Base-by-base conservation (phyloP, 2,329 filamentous ascomycete genomes). In the Myriosclerotinia duriaeana region DNA sequence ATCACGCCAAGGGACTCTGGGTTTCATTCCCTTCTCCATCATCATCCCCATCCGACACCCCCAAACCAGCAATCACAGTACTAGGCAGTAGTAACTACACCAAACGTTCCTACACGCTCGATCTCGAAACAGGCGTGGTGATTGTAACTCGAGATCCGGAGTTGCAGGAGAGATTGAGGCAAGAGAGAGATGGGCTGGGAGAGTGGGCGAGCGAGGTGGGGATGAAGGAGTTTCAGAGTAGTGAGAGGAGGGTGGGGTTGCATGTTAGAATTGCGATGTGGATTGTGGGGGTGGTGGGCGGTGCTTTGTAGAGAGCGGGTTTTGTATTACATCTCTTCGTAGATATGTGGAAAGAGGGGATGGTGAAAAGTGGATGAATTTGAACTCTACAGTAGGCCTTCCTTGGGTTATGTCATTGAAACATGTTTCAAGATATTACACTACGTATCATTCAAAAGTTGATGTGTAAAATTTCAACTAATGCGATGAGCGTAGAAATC, bases 1-100 rank as follows among this genome's bases (percentile, higher is more conserved):
- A 99, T 78, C 95, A 99, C 74, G 95, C 95, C 58, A 99, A 99
- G 78, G 95, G 95, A 0, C 82, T 98, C 2, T 98, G 94, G 94
- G 83, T 97, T 36, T 92, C 91, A 0, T 82, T 94, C 12, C 50
- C 52, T 30, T 48, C 52, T 3, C 30, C 53, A 17, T 40, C 40
- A 5, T 22, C 14, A 36, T 12, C 44, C 14, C 17, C 12, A 38
- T 38, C 42, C 12, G 58, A 50, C 15, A 52, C 58, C 5, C 54
- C 36, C 17, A 61, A 48, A n/a, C 64, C 64, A 8, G 64, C 64
- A 44, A 65, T 65, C 17, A 65, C 64, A 2, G 83, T 98, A 22
- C 85, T 99, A 0, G 95, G 95, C 1, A 96, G 91, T 76, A 95
- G 90, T 12, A 99, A 99, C 76, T 99, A 98, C 78, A 99, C 95